Conservation (phyloP, 228 moss, liverwort and hornwort genomes). For the Sphagnum magellanicum region DNA sequence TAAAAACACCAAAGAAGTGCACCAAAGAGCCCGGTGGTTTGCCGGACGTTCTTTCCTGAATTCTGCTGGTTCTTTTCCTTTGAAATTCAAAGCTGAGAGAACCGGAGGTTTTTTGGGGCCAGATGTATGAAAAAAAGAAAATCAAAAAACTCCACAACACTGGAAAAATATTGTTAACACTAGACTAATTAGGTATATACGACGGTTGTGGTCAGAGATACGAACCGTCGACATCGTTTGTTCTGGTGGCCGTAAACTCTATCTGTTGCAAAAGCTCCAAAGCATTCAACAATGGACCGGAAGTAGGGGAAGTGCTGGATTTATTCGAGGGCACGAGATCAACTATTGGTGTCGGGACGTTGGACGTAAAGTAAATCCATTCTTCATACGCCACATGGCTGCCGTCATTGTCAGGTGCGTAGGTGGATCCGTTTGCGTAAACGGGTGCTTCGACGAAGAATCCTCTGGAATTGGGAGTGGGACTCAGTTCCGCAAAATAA, state of each 20-base stretch:
- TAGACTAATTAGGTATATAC: too few species aligned
- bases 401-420: constrained; percentile 6
- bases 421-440: accelerated
- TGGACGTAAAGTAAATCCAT: constrained; percentile 16
- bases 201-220: too few species aligned
- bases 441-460: neutral
- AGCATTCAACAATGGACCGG: constrained; percentile 1
- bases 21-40: too few species aligned
- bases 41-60: too few species aligned
- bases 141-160: too few species aligned
- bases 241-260: neutral
- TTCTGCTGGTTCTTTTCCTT: too few species aligned
- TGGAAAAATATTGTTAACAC: too few species aligned
- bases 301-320: neutral
- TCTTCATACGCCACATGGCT: constrained; percentile 8
- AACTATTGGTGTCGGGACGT: constrained; percentile 15
- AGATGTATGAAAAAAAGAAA: too few species aligned
- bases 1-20: too few species aligned
- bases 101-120: too few species aligned
- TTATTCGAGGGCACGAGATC: neutral
- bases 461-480: constrained; percentile 1
- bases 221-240: constrained; percentile 6
- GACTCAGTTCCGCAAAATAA: constrained; percentile 25
- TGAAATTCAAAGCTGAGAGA: too few species aligned
- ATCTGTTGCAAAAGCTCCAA: constrained; percentile 6